Evolutionary conservation across 106 monocot genomes (phyloP).

Genomic region (Allium cepa): DNA sequence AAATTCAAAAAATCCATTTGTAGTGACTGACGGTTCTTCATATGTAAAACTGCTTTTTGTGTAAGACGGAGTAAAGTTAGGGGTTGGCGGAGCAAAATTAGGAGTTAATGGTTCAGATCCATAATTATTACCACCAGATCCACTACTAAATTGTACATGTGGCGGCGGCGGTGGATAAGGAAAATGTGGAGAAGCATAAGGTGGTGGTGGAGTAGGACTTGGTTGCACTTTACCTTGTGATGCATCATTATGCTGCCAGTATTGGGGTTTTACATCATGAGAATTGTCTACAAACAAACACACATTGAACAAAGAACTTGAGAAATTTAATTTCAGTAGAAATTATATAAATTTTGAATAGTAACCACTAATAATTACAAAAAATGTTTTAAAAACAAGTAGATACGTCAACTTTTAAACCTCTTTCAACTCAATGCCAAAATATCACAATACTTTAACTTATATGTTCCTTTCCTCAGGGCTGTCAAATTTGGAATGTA

Average conservation of each 20-base stretch:
- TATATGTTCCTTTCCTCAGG: too few species aligned
- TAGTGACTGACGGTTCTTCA: constrained; percentile 11
- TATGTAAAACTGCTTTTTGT: constrained; percentile 12
- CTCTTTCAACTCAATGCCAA: too few species aligned
- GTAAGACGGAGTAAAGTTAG: constrained; percentile 1
- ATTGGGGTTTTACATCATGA: not conserved
- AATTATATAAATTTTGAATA: not conserved
- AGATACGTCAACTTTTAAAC: too few species aligned
- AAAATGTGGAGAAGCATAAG: too few species aligned
- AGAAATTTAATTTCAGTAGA: too few species aligned
- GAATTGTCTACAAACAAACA: not conserved
- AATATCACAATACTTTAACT: too few species aligned
- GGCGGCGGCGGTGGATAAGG: not conserved
- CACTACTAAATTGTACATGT: not conserved
- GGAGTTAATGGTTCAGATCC: constrained; percentile 4
- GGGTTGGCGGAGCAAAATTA: constrained; percentile 1
- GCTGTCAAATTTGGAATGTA: too few species aligned
- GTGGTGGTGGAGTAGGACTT: not conserved
- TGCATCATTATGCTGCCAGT: constrained; percentile 9
- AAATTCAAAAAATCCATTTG: constrained; percentile 14
- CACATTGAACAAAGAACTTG: too few species aligned
- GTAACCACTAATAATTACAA: not conserved
- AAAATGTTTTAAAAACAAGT: not conserved
- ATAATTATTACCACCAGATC: not conserved
- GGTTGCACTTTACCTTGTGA: not conserved